Base-by-base conservation (phyloP, 2,329 filamentous ascomycete genomes). In the Ramichloridium luteum region DNA sequence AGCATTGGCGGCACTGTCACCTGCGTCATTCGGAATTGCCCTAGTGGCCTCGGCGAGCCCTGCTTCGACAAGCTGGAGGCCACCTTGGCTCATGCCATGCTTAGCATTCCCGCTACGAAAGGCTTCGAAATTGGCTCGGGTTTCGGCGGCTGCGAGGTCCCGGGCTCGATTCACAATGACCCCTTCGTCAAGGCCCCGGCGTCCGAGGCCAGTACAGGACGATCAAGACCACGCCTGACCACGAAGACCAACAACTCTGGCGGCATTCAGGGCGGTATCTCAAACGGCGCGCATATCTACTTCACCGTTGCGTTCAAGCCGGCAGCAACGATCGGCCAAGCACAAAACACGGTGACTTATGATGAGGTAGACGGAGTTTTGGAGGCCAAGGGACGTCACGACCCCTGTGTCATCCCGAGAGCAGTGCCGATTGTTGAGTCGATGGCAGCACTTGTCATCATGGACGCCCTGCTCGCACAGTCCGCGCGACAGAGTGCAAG, bases 41-140 rank as follows among this genome's bases (percentile, higher is more conserved):
- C 88, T 16, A 71, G 74, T 25, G 88, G 88, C 0, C 70, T 96
- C 3, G 90, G 90, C 37, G 90, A 96, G 67, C 90, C 88, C 1
- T 81, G 75, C 58, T 96, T 98, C 58, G 83, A 93, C 59, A 96
- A 96, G 66, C 69, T 96, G 27, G 86, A 98, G 65, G 90, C 90
- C 5, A 74, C 72, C 54, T 74, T 98, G 28, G 86, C 75, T 15
- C 88, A 96, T 53, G 90, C 82, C 30, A 96, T 98, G 82, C 71
- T 96, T 41, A 84, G 76, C 54, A 93, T 96, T 48, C 90, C 90
- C 4, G 85, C 90, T 3, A 88, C 81, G 22, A 98, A 96, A 64
- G 88, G 80, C 33, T 96, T 96, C 53, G 88, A 96, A 56, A 78
- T 96, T 44, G 90, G 90, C 33, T 93, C 82, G 32, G 90, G 90